Conservation (phyloP, 306 rosid genomes). For the Fagus sylvatica region DNA sequence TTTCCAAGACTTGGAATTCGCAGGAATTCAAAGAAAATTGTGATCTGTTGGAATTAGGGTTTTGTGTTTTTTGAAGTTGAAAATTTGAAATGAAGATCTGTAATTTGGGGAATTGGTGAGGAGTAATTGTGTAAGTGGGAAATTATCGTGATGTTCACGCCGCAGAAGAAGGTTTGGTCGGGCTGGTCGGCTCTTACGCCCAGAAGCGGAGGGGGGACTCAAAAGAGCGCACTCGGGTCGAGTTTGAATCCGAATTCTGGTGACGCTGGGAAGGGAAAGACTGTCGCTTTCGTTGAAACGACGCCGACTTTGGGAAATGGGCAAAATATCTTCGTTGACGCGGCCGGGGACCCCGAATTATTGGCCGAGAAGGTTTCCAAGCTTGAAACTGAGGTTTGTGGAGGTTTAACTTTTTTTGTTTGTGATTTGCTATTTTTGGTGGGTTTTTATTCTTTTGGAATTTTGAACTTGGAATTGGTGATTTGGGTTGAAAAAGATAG, state of each 20-base stretch:
- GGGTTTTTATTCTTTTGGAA: conserved; percentile 6
- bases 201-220: conserved; percentile 38
- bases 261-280: conserved; percentile 56
- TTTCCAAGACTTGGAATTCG: neutral
- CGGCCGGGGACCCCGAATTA: conserved; percentile 40
- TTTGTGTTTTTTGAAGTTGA: conserved; percentile 22
- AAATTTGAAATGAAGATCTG: conserved; percentile 46
- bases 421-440: neutral
- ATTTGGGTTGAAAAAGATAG: neutral
- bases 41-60: neutral
- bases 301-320: conserved; percentile 62
- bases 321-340: conserved; percentile 32
- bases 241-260: conserved; percentile 40
- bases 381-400: conserved; percentile 82
- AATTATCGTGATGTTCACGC: conserved; percentile 68
- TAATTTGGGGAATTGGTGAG: conserved; percentile 28
- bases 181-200: conserved; percentile 64
- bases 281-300: conserved; percentile 39
- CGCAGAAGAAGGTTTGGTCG: conserved; percentile 64
- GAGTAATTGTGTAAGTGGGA: conserved; percentile 3
- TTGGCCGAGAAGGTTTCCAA: conserved; percentile 51
- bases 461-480: neutral
- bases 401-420: neutral
- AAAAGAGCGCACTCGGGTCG: conserved; percentile 48
- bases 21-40: neutral